Conservation (phyloP, 768 basidiomycete genomes). For the Psilocybe azurescens region DNA sequence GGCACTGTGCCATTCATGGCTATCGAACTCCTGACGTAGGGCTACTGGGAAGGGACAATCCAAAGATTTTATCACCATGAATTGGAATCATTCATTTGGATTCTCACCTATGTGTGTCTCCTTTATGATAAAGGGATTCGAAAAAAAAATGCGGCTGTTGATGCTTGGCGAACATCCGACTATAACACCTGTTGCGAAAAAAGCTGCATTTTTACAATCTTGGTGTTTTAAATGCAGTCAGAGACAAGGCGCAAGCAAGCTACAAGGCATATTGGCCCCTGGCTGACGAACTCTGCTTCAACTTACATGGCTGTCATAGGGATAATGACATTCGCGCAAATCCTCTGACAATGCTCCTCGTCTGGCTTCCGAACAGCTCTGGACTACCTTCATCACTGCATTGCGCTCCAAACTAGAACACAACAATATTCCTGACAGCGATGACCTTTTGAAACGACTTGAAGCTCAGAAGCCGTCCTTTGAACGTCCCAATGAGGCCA, state of each 20-base stretch:
- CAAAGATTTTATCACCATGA: conserved; percentile 34
- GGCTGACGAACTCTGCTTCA: neutral
- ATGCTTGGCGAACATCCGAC: neutral
- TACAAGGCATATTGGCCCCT: neutral
- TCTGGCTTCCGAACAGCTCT: too few relatives aligned
- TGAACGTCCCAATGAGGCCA: too few relatives aligned
- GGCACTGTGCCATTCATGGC: conserved; percentile 38
- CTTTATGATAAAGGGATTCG: neutral
- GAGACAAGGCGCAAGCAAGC: neutral
- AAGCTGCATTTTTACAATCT: neutral
- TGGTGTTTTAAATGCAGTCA: neutral
- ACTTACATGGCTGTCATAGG: too few relatives aligned
- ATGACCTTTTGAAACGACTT: too few relatives aligned
- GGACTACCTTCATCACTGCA: too few relatives aligned
- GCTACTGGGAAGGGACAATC: conserved; percentile 18
- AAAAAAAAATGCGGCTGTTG: neutral
- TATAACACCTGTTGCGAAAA: neutral
- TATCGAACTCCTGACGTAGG: conserved; percentile 27
- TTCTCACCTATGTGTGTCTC: conserved; percentile 24
- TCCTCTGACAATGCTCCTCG: too few relatives aligned
- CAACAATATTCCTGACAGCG: too few relatives aligned
- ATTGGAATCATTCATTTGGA: conserved; percentile 38
- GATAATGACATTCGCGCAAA: too few relatives aligned
- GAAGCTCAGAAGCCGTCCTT: too few relatives aligned
- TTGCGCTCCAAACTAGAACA: too few relatives aligned